A percentile compares a stretch with the other conserved stretches of the same genome.
These are phyloP conservation scores for Annulohypoxylon bovei DNA, from an alignment of 495 filamentous ascomycete species.

Conservation along the genomic window DNA sequence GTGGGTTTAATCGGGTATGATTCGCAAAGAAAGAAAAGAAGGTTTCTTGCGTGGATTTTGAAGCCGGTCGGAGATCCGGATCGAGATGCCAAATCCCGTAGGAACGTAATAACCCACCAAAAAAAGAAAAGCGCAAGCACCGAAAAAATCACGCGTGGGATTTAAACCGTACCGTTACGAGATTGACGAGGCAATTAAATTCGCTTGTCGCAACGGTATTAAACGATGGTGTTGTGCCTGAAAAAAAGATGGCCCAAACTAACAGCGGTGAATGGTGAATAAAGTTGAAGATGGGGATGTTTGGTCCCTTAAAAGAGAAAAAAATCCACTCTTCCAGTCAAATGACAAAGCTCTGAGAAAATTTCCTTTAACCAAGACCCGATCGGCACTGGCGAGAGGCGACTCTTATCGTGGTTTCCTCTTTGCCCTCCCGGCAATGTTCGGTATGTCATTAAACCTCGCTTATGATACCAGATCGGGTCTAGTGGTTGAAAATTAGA, in stretches of 20 bases:
- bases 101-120: background rate
- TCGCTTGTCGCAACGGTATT: background rate
- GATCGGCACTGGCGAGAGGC: conserved; percentile 33
- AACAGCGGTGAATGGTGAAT: conserved; percentile 6
- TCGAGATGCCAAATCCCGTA: conserved; percentile 23
- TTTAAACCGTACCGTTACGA: background rate
- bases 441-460: conserved; percentile 23
- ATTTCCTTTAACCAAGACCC: conserved; percentile 23
- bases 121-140: conserved; percentile 15
- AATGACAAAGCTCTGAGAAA: conserved; percentile 31
- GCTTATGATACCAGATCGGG: conserved; percentile 17
- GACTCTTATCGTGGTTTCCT: conserved; percentile 28
- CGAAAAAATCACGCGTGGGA: conserved; percentile 12
- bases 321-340: conserved; percentile 18
- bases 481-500: conserved; percentile 29
- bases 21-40: background rate
- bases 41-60: conserved; percentile 1
- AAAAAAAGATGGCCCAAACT: background rate
- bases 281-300: conserved; percentile 12
- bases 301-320: conserved; percentile 27
- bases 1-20: conserved; percentile 1
- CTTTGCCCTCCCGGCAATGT: conserved; percentile 31
- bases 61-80: conserved; percentile 39
- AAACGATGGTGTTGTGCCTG: conserved; percentile 29
- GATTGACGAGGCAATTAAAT: conserved; percentile 13